Conservation (phyloP, 208 protist species). For the Leptomonas seymouri region DNA sequence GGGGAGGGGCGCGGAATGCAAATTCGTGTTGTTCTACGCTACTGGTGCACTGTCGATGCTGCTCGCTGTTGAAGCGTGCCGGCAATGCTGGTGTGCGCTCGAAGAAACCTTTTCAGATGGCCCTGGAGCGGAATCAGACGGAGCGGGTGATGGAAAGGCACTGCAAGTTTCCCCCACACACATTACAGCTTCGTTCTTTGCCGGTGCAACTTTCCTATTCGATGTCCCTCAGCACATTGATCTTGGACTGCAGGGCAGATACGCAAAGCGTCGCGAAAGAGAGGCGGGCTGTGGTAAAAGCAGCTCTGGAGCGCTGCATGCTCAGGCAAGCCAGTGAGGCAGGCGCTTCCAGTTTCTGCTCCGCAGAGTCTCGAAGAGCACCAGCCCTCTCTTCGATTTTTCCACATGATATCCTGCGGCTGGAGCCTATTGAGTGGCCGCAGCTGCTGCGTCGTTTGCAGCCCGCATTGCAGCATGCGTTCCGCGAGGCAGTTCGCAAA, state of each 20-base stretch:
- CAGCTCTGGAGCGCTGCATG: background rate
- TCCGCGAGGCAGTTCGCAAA: slow-evolving; percentile 35
- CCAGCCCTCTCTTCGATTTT: background rate
- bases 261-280: background rate
- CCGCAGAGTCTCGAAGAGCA: no score
- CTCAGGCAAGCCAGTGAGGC: background rate
- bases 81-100: background rate
- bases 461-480: slow-evolving; percentile 34
- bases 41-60: slow-evolving; percentile 24
- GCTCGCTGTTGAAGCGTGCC: background rate
- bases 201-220: slow-evolving; percentile 32
- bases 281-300: background rate
- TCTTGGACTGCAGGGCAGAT: slow-evolving; percentile 13
- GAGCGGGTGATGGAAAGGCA: slow-evolving; percentile 9
- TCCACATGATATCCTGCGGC: slow-evolving; percentile 18
- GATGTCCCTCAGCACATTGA: slow-evolving; percentile 5
- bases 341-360: no score
- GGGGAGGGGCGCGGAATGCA: background rate
- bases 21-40: background rate
- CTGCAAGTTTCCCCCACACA: slow-evolving; percentile 11
- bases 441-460: slow-evolving; percentile 32
- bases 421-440: slow-evolving; percentile 19
- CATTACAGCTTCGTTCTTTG: slow-evolving; percentile 11
- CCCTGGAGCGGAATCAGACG: slow-evolving; percentile 2
- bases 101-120: background rate